Base-by-base conservation (phyloP, 108 stramenopile genomes). In the Cyclotella kingstonii region DNA sequence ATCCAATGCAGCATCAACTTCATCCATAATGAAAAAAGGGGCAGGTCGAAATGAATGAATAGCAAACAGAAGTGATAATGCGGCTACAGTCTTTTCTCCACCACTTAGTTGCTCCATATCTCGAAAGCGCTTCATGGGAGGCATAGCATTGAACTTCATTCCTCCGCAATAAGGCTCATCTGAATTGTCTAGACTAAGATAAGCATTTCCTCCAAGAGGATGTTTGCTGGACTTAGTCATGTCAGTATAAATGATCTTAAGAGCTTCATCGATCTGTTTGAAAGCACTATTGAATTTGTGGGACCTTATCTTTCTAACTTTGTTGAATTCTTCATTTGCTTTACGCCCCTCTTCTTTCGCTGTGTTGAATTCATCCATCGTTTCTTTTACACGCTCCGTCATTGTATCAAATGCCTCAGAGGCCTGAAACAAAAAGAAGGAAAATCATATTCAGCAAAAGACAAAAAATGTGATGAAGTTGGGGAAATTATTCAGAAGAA, bases 81-180 rank as follows among this genome's bases (percentile, higher is more conserved):
- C 96, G 2, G 99, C 99, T 0, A 99, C 92, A 22, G 99, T 99
- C 76, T 97, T 97, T 79, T 99, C 99, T 15, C 99, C 99, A n/a
- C 99, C 99, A 54, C 94, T 96, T 17, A 99, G 85, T 73, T 98
- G 97, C 36, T 98, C 96, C 96, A 99, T 98, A 54, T 99, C 98
- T 35, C 98, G 84, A 77, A 96, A 98, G 27, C 97, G 82, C 66
- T 99, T 99, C 90, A 93, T 96, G 8, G 99, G 98, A 51, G 98
- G 98, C 97, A 96, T 98, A 8, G 97, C 99, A 65, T 96, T 97
- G 92, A 96, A 99, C 68, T 95, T 95, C 64, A 99, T 79, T 0
- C 98, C 98, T 25, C 95, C 96, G 22, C 88, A 77, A 79, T 95
- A 98, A 17, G 98, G 98, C 68, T 99, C 98, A 41, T 97, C 93